Percentiles rank a stretch among this genome's conserved stretches.
These are phyloP conservation scores for Saturnispora hagleri DNA, from an alignment of 805 yeast genomes.

Conservation along the genomic window DNA sequence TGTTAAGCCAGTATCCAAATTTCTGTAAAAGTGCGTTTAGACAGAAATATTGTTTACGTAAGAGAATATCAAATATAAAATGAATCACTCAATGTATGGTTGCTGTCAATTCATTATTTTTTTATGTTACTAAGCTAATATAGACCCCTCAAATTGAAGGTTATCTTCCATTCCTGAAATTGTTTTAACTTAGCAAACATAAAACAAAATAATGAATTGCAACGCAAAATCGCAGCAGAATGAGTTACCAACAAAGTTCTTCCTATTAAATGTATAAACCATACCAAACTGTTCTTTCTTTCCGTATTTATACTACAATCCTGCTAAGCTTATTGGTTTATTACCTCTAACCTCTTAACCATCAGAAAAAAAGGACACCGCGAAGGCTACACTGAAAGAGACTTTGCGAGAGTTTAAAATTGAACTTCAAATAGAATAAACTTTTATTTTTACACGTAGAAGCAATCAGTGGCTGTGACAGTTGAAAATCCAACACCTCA, in stretches of 20 bases:
- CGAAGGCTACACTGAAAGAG: background rate
- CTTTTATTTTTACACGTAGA: background rate
- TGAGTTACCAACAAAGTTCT: too few species aligned
- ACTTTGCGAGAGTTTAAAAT: background rate
- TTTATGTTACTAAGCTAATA: too few species aligned
- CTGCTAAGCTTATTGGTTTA: background rate
- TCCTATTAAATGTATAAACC: too few species aligned
- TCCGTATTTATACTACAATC: too few species aligned
- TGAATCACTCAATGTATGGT: background rate
- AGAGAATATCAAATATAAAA: background rate
- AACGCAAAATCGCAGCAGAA: too few species aligned
- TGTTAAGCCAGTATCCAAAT: background rate
- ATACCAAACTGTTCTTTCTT: too few species aligned
- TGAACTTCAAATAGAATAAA: background rate
- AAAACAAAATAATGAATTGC: too few species aligned
- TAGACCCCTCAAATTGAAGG: too few species aligned
- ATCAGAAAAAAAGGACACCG: background rate
- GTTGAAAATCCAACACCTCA: too few species aligned
- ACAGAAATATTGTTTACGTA: background rate
- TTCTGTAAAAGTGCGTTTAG: background rate
- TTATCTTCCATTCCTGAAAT: too few species aligned
- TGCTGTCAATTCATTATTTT: background rate
- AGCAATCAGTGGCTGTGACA: background rate
- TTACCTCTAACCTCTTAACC: background rate
- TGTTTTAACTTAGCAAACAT: too few species aligned